Conservation (phyloP, 768 basidiomycete species). For the Leccinum imitatum region DNA sequence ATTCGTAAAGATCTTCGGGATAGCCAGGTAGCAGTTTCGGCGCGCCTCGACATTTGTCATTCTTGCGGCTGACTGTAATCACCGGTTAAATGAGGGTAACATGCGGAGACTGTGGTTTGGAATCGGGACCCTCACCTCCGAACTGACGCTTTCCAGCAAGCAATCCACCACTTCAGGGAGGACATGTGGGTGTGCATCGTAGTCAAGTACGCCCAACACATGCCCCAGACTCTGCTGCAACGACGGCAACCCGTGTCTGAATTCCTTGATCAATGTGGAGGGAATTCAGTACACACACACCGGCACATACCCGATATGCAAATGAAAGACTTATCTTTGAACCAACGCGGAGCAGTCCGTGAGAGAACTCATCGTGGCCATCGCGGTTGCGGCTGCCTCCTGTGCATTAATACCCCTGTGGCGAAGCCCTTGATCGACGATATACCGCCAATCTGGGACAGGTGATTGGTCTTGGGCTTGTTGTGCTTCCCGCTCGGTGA, state of each 20-base stretch:
- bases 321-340: constrained; percentile 62
- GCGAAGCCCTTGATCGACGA: constrained; percentile 73
- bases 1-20: constrained; percentile 47
- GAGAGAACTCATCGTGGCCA: constrained; percentile 67
- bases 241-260: constrained; percentile 47
- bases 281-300: constrained; percentile 19
- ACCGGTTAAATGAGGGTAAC: constrained; percentile 18
- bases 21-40: constrained; percentile 49
- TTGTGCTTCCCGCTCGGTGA: constrained; percentile 58
- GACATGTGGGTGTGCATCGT: constrained; percentile 52
- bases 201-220: constrained; percentile 68
- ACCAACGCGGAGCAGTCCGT: constrained; percentile 63
- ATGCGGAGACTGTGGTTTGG: constrained; percentile 23
- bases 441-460: constrained; percentile 61
- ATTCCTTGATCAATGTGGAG: constrained; percentile 65
- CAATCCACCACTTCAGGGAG: constrained; percentile 55
- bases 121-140: constrained; percentile 43
- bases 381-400: constrained; percentile 70
- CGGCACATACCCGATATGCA: constrained; percentile 9
- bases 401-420: constrained; percentile 65
- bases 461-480: constrained; percentile 37
- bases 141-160: constrained; percentile 58
- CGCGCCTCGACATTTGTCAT: constrained; percentile 57
- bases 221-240: constrained; percentile 75
- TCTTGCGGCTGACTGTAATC: constrained; percentile 33